Base-by-base conservation (phyloP, 805 yeast genomes). In the Wickerhamomyces rabaulensis region DNA sequence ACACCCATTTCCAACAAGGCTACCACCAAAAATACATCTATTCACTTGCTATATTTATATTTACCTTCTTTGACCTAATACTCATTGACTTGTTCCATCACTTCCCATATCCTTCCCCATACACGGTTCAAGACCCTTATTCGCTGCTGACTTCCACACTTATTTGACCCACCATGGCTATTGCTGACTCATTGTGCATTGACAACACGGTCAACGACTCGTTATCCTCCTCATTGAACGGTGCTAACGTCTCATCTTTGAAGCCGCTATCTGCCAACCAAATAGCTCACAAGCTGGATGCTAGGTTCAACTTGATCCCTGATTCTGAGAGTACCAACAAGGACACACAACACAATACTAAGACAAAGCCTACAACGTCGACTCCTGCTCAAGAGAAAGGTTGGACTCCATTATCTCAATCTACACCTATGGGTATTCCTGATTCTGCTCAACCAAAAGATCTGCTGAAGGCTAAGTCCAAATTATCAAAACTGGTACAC, bases 331-430 rank as follows among this genome's bases (percentile, higher is more conserved):
- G n/a, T 20, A 20, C 12, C 2, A 10, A 36, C 20, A 19, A 13
- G 39, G 22, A 10, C n/a, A 36, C 17, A 3, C n/a, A 10, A 20
- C n/a, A 3, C 9, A 2, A 6, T 36, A 9, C 10, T 3, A 36
- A 20, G 9, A 15, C 17, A 19, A 20, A 16, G 9, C 22, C n/a
- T 12, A 19, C 22, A 7, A 20, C 22, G 5, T 13, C 22, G 20
- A 44, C 47, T 12, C 58, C 61, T 5, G 38, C 46, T n/a, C 17
- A 38, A 9, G 58, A 48, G 6, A 58, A 53, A 39, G 51, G 37
- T 1, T 57, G 59, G 61, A 45, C 38, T 3, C 63, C 64, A 9
- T 45, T 58, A 46, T 57, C 55, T 6, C 56, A 58, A 20, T 58
- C 63, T 0, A 58, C 64, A 4, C 63, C 64, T 2, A 47, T 54